These are phyloP conservation scores for Piromyces sp. DNA, from an alignment of 192 early-diverging fungal species.

Conservation along the genomic window DNA sequence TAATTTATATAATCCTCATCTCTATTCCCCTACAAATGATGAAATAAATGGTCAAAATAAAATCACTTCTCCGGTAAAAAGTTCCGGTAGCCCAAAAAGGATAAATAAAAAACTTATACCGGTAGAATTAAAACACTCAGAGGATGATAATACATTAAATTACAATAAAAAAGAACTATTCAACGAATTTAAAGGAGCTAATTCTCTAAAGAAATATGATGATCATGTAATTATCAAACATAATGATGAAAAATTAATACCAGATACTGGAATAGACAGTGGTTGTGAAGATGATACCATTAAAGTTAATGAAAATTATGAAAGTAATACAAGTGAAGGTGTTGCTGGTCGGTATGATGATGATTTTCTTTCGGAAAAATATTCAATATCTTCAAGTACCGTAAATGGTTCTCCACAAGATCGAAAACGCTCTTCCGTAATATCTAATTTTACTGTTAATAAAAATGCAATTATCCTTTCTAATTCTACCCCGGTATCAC, in stretches of 20 bases:
- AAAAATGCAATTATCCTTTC: not conserved
- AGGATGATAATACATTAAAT: not conserved
- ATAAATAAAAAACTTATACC: not conserved
- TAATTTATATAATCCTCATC: not conserved
- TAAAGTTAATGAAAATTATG: not conserved
- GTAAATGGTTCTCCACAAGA: not conserved
- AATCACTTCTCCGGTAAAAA: no score
- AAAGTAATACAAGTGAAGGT: not conserved
- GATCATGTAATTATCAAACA: not conserved
- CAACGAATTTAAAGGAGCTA: not conserved
- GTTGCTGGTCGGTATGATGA: not conserved
- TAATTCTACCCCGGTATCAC: not conserved
- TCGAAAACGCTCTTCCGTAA: not conserved
- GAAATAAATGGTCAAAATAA: no score
- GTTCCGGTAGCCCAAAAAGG: not conserved
- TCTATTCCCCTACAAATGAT: not conserved
- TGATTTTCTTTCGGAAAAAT: not conserved
- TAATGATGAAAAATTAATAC: not conserved
- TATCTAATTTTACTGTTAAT: not conserved
- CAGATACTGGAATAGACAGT: not conserved
- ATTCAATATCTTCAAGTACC: not conserved
- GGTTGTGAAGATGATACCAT: not conserved
- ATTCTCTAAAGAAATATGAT: not conserved
- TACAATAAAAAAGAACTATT: not conserved
- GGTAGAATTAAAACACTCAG: not conserved